These are phyloP conservation scores for Cryphonectria carpinicola DNA, from an alignment of 2,329 filamentous ascomycete genomes.

Conservation along the genomic window DNA sequence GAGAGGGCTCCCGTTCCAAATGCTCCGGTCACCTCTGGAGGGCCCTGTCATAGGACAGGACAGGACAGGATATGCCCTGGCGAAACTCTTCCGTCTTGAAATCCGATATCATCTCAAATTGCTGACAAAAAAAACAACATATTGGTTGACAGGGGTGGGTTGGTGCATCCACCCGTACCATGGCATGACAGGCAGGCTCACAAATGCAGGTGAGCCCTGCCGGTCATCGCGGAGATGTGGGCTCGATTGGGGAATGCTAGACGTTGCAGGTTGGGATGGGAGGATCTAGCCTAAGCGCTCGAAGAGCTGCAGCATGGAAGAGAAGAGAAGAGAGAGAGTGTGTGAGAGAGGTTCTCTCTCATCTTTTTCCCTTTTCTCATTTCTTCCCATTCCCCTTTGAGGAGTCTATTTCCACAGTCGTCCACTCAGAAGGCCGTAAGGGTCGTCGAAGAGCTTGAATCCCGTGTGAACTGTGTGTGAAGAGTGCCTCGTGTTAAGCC, in stretches of 20 bases:
- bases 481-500: neutral
- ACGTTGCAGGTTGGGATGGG: neutral
- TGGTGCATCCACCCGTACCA: neutral
- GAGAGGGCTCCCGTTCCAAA: constrained; percentile 3
- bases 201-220: constrained; percentile 7
- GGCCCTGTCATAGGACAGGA: constrained; percentile 13
- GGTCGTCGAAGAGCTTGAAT: neutral
- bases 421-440: neutral
- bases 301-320: neutral
- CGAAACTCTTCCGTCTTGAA: neutral
- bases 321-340: neutral
- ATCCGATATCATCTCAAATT: constrained; percentile 7
- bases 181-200: neutral
- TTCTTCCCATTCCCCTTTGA: neutral
- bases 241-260: constrained; percentile 6
- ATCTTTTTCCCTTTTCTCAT: neutral
- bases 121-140: neutral
- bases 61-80: constrained; percentile 7
- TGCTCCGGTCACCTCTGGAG: constrained; percentile 12
- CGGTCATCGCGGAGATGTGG: constrained; percentile 13
- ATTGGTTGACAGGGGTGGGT: neutral
- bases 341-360: neutral
- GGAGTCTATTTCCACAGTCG: neutral
- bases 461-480: neutral
- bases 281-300: neutral